Conservation (phyloP, 345 rosid genomes). For the Arabis alpina region DNA sequence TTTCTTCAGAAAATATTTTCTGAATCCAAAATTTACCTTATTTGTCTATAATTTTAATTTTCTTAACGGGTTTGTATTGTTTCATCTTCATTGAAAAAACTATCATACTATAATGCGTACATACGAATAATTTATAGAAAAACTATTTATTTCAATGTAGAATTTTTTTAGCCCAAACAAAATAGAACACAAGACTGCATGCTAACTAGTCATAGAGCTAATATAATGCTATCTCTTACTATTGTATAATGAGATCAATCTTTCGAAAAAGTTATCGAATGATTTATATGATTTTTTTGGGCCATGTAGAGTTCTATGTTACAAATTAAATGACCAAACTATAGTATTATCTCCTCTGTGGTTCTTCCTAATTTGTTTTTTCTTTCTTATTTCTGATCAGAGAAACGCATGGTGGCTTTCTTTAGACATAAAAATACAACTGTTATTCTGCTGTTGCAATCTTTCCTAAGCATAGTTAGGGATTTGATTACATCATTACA, state of each 20-base stretch:
- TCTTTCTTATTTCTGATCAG: neutral
- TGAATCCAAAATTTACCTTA: neutral
- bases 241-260: neutral
- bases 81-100: too few species aligned
- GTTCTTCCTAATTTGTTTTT: neutral
- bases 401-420: slow-evolving; percentile 15
- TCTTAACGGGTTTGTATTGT: too few species aligned
- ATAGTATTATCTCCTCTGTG: neutral
- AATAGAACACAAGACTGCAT: neutral
- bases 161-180: neutral
- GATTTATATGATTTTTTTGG: neutral
- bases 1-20: neutral
- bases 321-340: slow-evolving; percentile 5
- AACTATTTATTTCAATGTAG: neutral
- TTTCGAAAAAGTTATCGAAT: neutral
- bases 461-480: slow-evolving; percentile 26
- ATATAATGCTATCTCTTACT: slow-evolving; percentile 2
- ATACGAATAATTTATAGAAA: neutral
- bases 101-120: slow-evolving; percentile 1
- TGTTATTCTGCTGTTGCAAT: slow-evolving; percentile 33
- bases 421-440: slow-evolving; percentile 25
- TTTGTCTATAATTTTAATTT: neutral
- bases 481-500: slow-evolving; percentile 36
- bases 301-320: neutral
- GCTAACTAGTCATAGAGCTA: neutral